Base-by-base conservation (phyloP, 2,329 filamentous ascomycete species). In the Drechslerella dactyloides region DNA sequence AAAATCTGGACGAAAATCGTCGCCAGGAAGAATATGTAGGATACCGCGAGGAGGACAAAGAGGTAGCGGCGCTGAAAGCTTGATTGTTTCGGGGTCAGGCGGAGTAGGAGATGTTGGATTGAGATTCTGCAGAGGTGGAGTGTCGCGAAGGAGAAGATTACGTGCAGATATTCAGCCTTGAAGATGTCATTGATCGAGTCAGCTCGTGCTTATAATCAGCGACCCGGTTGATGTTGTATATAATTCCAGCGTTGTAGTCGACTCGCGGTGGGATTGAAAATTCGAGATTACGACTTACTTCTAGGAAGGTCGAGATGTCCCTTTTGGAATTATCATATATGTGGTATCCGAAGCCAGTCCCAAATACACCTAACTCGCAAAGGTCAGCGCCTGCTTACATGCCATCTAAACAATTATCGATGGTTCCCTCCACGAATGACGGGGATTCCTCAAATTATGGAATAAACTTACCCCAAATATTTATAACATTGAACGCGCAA, bases 341-440 rank as follows among this genome's bases (percentile, higher is more conserved):
- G 46, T 69, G 65, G 46, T 62, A 69, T n/a, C 65, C 65, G 11
- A 69, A 57, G 44, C 65, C 65, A n/a, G 65, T 69, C 15, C 54
- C 56, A 52, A 63, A 62, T 8, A 61, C 42, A 17, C 46, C 65
- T 61, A 30, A n/a, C n/a, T n/a, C n/a, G n/a, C n/a, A n/a, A n/a
- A n/a, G n/a, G n/a, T n/a, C n/a, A n/a, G n/a, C n/a, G n/a, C n/a
- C n/a, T n/a, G n/a, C n/a, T n/a, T n/a, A n/a, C n/a, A n/a, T n/a
- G n/a, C n/a, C n/a, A n/a, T n/a, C n/a, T n/a, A 15, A 35, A n/a
- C 19, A 6, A 30, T 27, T 6, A 24, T 1, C n/a, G 21, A 5
- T 27, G 50, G 7, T 23, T n/a, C 11, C 35, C 17, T 42, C n/a
- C 17, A n/a, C n/a, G n/a, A n/a, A n/a, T n/a, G n/a, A n/a, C n/a